Conservation (phyloP, 371 early-diverging fungal genomes). For the Mucor velutinosus region DNA sequence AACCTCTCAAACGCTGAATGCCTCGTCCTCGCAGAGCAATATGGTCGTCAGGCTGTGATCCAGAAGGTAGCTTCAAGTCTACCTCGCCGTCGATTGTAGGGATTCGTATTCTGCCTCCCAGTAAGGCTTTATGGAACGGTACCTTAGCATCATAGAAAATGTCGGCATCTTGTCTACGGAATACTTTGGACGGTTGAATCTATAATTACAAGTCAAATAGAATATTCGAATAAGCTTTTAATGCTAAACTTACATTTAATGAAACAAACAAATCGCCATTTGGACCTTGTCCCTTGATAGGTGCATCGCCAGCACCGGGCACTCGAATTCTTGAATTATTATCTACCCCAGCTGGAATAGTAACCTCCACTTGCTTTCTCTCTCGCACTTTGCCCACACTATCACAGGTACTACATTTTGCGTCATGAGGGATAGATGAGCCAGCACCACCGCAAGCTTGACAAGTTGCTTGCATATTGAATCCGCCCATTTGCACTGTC, state of each 20-base stretch:
- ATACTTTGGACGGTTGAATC: constrained; percentile 63
- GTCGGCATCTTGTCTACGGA: constrained; percentile 80
- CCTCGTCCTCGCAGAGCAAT: constrained; percentile 78
- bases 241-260: constrained; percentile 11
- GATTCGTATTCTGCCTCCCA: constrained; percentile 84
- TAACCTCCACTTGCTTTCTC: constrained; percentile 68
- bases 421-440: constrained; percentile 61
- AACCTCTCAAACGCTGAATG: constrained; percentile 56
- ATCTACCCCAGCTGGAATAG: constrained; percentile 81
- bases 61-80: constrained; percentile 80
- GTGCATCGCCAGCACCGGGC: constrained; percentile 84
- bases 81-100: constrained; percentile 94
- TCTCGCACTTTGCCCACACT: constrained; percentile 81
- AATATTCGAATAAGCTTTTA: neutral
- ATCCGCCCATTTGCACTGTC: constrained; percentile 75
- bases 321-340: constrained; percentile 65
- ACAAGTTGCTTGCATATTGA: constrained; percentile 87
- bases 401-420: constrained; percentile 77
- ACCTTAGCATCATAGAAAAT: constrained; percentile 72
- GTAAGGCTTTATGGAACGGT: constrained; percentile 82
- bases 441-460: constrained; percentile 86
- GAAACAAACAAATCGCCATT: constrained; percentile 83
- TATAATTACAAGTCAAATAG: constrained; percentile 8
- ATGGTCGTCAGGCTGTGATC: constrained; percentile 86
- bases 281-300: constrained; percentile 69